These are phyloP conservation scores for Saccharomyces pastorianus DNA, from an alignment of 1,139 yeast genomes.

Conservation along the genomic window DNA sequence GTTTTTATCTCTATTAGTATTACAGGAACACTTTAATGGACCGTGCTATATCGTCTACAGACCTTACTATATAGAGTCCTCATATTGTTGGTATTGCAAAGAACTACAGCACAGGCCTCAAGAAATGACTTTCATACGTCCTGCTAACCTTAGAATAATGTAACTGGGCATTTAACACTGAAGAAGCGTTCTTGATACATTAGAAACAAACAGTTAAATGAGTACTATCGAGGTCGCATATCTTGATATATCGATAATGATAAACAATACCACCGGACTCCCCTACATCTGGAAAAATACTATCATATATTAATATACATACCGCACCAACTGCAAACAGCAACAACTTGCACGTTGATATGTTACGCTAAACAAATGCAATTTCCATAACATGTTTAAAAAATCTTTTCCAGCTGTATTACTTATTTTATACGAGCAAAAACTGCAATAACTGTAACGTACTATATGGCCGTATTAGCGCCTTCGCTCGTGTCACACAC, in stretches of 20 bases:
- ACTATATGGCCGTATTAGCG: background rate
- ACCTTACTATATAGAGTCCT: background rate
- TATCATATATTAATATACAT: background rate
- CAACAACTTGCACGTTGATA: background rate
- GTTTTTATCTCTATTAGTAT: background rate
- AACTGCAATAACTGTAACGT: background rate
- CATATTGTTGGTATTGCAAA: background rate
- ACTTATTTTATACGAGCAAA: background rate
- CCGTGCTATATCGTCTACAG: background rate
- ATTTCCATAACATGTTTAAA: background rate
- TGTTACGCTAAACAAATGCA: background rate
- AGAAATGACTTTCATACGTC: background rate
- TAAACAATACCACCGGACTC: background rate
- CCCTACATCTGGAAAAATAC: background rate
- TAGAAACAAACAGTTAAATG: no score
- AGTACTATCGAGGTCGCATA: background rate
- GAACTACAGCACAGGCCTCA: background rate
- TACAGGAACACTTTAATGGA: background rate
- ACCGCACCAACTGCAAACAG: background rate
- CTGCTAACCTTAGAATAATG: background rate
- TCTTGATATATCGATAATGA: background rate
- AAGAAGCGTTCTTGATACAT: background rate
- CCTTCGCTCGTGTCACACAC: background rate
- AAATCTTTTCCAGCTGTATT: background rate
- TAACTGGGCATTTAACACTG: background rate